Evolutionary conservation across 1,139 yeast species (phyloP).

Genomic region (Saccharomyces hybrid): DNA sequence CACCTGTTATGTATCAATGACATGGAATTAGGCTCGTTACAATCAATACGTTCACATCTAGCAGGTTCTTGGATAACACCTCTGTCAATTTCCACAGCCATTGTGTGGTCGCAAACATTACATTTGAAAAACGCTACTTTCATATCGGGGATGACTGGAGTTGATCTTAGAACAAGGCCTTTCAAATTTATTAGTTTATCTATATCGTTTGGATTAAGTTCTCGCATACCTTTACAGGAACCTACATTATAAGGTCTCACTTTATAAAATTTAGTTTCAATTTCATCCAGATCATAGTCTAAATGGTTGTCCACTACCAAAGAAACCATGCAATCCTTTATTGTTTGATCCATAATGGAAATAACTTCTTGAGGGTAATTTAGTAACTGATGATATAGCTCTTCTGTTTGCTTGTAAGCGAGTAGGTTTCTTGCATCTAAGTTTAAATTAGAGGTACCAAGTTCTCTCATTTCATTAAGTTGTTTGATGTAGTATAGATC

Average conservation of each 20-base stretch:
- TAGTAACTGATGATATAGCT: slow-evolving; percentile 73
- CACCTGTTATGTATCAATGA: slow-evolving; percentile 84
- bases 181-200: slow-evolving; percentile 87
- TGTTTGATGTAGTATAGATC: slow-evolving; percentile 66
- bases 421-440: slow-evolving; percentile 75
- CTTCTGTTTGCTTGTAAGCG: slow-evolving; percentile 68
- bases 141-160: slow-evolving; percentile 96
- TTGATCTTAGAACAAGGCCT: slow-evolving; percentile 82
- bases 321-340: slow-evolving; percentile 83
- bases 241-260: slow-evolving; percentile 80
- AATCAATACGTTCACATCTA: slow-evolving; percentile 79
- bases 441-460: slow-evolving; percentile 77
- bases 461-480: slow-evolving; percentile 63
- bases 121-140: slow-evolving; percentile 94
- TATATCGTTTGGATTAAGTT: slow-evolving; percentile 88
- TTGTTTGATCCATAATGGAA: slow-evolving; percentile 94
- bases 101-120: slow-evolving; percentile 88
- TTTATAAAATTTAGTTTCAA: slow-evolving; percentile 76
- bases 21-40: slow-evolving; percentile 86
- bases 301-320: slow-evolving; percentile 54
- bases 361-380: slow-evolving; percentile 95
- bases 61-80: slow-evolving; percentile 93
- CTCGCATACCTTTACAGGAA: slow-evolving; percentile 78
- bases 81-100: slow-evolving; percentile 85
- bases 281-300: slow-evolving; percentile 40